phyloP scores from a whole-genome alignment of 1,284 basidiomycete genomes.

The Mycena citricolor region DNA sequence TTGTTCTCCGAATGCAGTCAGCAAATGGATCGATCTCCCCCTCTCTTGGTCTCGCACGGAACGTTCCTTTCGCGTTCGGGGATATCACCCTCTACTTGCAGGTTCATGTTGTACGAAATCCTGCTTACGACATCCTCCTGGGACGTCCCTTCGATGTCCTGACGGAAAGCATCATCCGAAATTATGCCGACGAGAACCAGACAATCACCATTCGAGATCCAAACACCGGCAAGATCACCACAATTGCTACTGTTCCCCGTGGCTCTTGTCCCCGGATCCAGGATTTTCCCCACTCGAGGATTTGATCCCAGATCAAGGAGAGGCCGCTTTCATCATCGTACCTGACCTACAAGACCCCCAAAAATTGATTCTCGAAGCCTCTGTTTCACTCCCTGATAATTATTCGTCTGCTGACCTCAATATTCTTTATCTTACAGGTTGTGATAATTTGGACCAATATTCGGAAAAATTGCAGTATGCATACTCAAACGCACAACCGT shows the following conservation, averaged over 20 bases:
- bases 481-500: not conserved
- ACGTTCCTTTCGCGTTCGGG: conserved; percentile 11
- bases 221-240: conserved; percentile 24
- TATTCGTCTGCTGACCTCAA: too few species aligned
- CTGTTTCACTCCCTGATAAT: too few species aligned
- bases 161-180: conserved; percentile 26
- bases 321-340: not conserved
- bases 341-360: not conserved
- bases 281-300: not conserved
- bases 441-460: not conserved
- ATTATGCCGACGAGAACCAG: conserved; percentile 25
- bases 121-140: too few species aligned
- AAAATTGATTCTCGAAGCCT: too few species aligned
- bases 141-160: too few species aligned
- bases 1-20: conserved; percentile 14
- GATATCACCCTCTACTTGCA: conserved; percentile 17
- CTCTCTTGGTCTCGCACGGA: conserved; percentile 14
- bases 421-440: not conserved
- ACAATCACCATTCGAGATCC: conserved; percentile 30
- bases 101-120: too few species aligned
- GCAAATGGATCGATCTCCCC: conserved; percentile 12
- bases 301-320: not conserved
- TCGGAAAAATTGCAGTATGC: not conserved
- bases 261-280: not conserved
- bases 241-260: conserved; percentile 27